Evolutionary conservation across 148 eudicot genomes (phyloP), one percentile per base, ranked within the genome.

Genomic region (Rheum nobile): DNA sequence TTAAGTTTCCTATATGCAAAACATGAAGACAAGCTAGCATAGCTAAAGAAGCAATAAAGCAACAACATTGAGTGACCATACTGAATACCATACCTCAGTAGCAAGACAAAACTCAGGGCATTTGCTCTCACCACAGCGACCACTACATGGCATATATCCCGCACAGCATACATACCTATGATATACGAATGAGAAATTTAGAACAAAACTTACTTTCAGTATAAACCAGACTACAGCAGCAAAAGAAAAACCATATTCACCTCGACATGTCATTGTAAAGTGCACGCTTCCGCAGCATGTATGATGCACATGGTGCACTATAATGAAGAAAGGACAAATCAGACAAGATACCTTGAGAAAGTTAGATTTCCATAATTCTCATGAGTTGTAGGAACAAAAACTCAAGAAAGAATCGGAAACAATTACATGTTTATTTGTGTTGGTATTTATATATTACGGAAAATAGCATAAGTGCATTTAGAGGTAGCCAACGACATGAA

Each of bases 81-180:
- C 41, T 16, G 41, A 65, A 31, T 32, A 32, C 38, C 35, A 41
- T 79, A 95, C 93, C 98, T 85, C 96, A 39, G 97, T 88, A 42
- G 79, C 86, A 82, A 95, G 98, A 82, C 98, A 95, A 73, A 88
- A 75, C 78, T 95, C 96, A 74, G 98, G 98, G 77, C 98, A 95
- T 46, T 80, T 78, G 78, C 90, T 89, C 84, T 93, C 98, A 41
- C 97, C 97, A 85, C 98, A 95, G 17, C 96, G 85, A 67, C 98
- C 98, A 80, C 98, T 95, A 76, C 98, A 95, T 44, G 98, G 98
- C 98, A 90, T 84, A 75, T 95, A 95, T 65, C 97, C 97, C 75
- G 89, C 97, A 79, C 93, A 90, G 77, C 98, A 95, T 12, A 80
- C 82, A 77, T 95, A 95, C 84, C 91, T 95, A 74, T 73, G 75